These are phyloP conservation scores for Breynia disticha DNA, from an alignment of 441 rosid genomes.

Conservation along the genomic window DNA sequence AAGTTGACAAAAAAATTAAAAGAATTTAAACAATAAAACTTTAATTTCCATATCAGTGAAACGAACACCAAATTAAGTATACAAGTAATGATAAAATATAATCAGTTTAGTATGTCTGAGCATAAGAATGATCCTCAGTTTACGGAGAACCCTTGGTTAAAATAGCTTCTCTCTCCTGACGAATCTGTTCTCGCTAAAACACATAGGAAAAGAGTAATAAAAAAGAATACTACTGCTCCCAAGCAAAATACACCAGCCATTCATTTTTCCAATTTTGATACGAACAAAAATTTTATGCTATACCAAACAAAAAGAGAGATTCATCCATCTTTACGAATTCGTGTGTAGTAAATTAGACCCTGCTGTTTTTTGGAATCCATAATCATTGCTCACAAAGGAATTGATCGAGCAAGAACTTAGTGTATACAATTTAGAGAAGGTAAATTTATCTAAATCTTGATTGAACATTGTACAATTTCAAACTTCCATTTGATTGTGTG, in stretches of 20 bases:
- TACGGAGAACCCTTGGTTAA: slow-evolving; percentile 74
- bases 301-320: too few relatives aligned
- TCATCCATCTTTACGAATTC: too few relatives aligned
- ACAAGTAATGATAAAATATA: slow-evolving; percentile 63
- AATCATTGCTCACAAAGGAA: slow-evolving; percentile 74
- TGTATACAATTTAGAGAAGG: slow-evolving; percentile 67
- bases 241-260: too few relatives aligned
- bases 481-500: not conserved
- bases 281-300: too few relatives aligned
- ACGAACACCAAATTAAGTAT: too few relatives aligned
- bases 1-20: too few relatives aligned
- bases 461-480: not conserved
- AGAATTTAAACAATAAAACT: too few relatives aligned
- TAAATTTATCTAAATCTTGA: slow-evolving; percentile 7
- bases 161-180: slow-evolving; percentile 89
- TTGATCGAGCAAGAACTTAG: slow-evolving; percentile 64
- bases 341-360: slow-evolving; percentile 80
- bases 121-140: slow-evolving; percentile 69
- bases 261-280: too few relatives aligned
- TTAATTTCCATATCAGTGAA: too few relatives aligned
- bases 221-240: too few relatives aligned
- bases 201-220: too few relatives aligned
- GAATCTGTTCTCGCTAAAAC: slow-evolving; percentile 73
- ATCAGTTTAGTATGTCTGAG: slow-evolving; percentile 93
- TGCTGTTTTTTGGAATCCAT: slow-evolving; percentile 67